Evolutionary conservation across 2,329 filamentous ascomycete genomes (phyloP).

Genomic region (Ophiostoma ulmi): DNA sequence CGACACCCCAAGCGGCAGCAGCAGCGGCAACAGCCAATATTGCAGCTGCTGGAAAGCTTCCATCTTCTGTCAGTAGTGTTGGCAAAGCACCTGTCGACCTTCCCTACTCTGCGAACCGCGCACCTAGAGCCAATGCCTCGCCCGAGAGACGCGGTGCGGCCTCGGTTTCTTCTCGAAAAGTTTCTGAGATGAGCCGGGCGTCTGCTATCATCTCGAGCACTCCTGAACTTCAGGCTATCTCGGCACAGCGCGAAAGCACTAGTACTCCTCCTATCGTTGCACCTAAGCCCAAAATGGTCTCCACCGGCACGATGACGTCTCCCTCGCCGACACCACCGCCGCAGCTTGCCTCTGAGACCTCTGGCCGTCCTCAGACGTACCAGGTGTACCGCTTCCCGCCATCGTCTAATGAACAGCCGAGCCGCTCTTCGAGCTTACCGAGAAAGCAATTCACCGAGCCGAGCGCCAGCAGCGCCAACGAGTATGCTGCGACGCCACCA

Average conservation of each 20-base stretch:
- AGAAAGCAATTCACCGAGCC: constrained; percentile 24
- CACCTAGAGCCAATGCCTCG: constrained; percentile 16
- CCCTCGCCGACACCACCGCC: constrained; percentile 47
- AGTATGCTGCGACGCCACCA: constrained; percentile 28
- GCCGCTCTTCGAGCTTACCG: constrained; percentile 40
- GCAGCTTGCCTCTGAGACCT: constrained; percentile 29
- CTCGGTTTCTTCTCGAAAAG: constrained; percentile 40
- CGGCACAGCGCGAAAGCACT: constrained; percentile 37
- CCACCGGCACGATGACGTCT: constrained; percentile 74
- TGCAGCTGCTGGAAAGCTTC: constrained; percentile 16
- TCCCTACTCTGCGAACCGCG: not conserved
- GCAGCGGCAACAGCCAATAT: constrained; percentile 18
- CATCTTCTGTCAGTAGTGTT: not conserved
- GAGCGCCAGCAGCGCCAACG: constrained; percentile 17
- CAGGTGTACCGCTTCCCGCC: constrained; percentile 42
- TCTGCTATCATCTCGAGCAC: constrained; percentile 59
- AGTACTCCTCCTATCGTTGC: constrained; percentile 23
- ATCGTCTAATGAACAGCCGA: constrained; percentile 33
- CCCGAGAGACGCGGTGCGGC: constrained; percentile 31
- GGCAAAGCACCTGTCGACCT: not conserved
- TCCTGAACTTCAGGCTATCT: constrained; percentile 56
- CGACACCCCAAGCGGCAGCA: constrained; percentile 25
- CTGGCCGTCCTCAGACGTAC: constrained; percentile 35
- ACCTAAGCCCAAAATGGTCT: constrained; percentile 43
- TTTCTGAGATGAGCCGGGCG: constrained; percentile 52